Base-by-base conservation (phyloP, 2,329 filamentous ascomycete genomes). In the Neophaeococcomyces aloes region DNA sequence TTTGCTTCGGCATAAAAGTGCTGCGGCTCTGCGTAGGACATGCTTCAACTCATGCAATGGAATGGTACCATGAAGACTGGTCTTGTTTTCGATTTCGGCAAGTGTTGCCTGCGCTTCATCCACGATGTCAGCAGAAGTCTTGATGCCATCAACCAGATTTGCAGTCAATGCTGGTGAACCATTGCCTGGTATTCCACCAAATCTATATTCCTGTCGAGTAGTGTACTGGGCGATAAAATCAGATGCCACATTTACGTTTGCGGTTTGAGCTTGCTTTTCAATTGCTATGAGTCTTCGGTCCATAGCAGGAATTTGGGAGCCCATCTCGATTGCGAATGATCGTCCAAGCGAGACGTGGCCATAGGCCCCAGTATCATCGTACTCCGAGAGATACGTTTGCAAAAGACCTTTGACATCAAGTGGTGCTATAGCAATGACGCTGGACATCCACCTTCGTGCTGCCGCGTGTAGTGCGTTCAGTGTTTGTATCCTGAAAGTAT, bases 151-250 rank as follows among this genome's bases (percentile, higher is more conserved):
- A 14, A 34, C 17, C 17, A 45, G 13, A 14, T 32, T 41, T 4
- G 44, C 49, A 19, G 41, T 37, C 23, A 49, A 78, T 48, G 80
- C 76, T 46, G 83, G 79, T 1, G 81, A 78, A n/a, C 18, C 41
- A 21, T 37, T 31, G 10, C 19, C 7, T 17, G 41, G 23, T 2
- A 78, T 75, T 59, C 94, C 86, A 8, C 86, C 79, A 58, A 89
- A 89, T 45, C 88, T 80, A 62, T 98, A 98, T 58, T 94, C 88
- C 60, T 98, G 93, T 29, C 91, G 83, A 19, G 87, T 93, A 3
- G 89, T 96, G 61, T 98, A 98, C 59, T 98, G 89, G 1, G 91
- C 87, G 58, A 98, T 79, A 56, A 98, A 94, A 60, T 96, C 89
- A 2, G 91, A 96, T 0, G 86, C 87, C 8, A 88, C 87, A 60